Evolutionary conservation across 371 early-diverging fungal genomes (phyloP).

Genomic region (Mortierella sp.): DNA sequence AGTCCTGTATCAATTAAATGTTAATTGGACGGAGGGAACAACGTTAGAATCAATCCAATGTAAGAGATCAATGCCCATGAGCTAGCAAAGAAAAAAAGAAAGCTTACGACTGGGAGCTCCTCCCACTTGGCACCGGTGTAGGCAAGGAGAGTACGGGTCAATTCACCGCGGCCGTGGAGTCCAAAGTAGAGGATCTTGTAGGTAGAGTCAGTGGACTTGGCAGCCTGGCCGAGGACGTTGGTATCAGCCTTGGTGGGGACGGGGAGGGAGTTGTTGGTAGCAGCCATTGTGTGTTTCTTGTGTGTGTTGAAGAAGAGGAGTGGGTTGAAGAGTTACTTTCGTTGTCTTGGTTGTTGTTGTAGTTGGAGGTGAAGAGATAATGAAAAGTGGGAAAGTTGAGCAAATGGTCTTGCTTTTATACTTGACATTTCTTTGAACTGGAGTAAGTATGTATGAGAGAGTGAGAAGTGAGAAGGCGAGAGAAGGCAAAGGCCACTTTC

Average conservation of each 20-base stretch:
- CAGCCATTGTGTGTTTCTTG: constrained; percentile 10
- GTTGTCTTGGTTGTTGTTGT: constrained; percentile 7
- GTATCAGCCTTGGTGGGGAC: constrained; percentile 29
- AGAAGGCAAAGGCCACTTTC: not conserved
- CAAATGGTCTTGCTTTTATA: constrained; percentile 6
- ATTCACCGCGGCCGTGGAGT: constrained; percentile 48
- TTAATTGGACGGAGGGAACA: not conserved
- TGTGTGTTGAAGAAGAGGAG: not conserved
- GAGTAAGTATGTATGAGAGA: not conserved
- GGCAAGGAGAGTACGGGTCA: constrained; percentile 37
- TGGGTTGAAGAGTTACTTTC: not conserved
- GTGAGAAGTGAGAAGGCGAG: not conserved
- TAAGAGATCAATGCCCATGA: not conserved
- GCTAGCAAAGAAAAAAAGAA: not conserved
- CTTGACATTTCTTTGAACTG: not conserved
- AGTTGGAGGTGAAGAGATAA: constrained; percentile 11
- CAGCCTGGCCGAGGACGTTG: constrained; percentile 30
- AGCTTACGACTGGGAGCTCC: constrained; percentile 38
- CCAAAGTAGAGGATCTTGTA: constrained; percentile 52
- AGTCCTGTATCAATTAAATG: constrained; percentile 29
- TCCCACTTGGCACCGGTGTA: constrained; percentile 30
- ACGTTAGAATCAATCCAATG: not conserved
- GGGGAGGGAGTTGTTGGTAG: constrained; percentile 17
- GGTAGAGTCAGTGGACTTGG: constrained; percentile 26
- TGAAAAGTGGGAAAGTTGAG: not conserved